Conservation (phyloP, 306 rosid species). For the Cicer yamashitae region DNA sequence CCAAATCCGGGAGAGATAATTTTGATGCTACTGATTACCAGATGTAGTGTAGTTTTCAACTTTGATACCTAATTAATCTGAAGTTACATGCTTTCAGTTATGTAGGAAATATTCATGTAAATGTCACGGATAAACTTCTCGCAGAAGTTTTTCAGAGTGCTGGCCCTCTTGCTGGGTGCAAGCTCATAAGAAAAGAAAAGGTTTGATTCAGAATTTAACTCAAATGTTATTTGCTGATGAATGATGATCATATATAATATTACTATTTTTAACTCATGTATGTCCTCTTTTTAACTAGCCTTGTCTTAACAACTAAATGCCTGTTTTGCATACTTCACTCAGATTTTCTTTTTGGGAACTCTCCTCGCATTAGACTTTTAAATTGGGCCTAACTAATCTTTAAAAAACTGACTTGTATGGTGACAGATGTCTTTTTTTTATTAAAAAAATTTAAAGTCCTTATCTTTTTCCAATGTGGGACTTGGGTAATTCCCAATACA, state of each 20-base stretch:
- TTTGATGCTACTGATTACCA: slow-evolving; percentile 28
- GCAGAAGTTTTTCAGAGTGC: slow-evolving; percentile 71
- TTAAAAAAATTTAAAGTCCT: background rate
- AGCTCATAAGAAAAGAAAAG: slow-evolving; percentile 67
- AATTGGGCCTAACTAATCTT: background rate
- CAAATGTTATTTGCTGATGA: slow-evolving; percentile 31
- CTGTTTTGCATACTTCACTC: slow-evolving; percentile 20
- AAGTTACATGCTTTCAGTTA: slow-evolving; percentile 55
- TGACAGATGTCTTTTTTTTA: too few relatives aligned
- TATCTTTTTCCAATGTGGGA: background rate
- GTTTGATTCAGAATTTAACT: slow-evolving; percentile 49
- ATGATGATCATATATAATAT: slow-evolving; percentile 17
- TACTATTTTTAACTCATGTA: slow-evolving; percentile 5
- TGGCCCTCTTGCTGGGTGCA: slow-evolving; percentile 73
- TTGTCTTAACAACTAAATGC: slow-evolving; percentile 17
- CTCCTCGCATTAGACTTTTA: background rate
- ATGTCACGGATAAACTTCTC: slow-evolving; percentile 67
- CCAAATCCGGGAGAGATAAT: slow-evolving; percentile 20
- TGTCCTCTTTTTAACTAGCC: slow-evolving; percentile 19
- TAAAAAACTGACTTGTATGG: background rate
- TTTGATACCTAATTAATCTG: slow-evolving; percentile 35
- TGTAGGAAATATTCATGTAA: slow-evolving; percentile 71
- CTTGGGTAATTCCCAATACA: background rate
- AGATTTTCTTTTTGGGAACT: slow-evolving; percentile 2
- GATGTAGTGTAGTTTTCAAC: slow-evolving; percentile 29